Conservation (phyloP, 2,329 filamentous ascomycete species). For the Ceratocystis destructans region DNA sequence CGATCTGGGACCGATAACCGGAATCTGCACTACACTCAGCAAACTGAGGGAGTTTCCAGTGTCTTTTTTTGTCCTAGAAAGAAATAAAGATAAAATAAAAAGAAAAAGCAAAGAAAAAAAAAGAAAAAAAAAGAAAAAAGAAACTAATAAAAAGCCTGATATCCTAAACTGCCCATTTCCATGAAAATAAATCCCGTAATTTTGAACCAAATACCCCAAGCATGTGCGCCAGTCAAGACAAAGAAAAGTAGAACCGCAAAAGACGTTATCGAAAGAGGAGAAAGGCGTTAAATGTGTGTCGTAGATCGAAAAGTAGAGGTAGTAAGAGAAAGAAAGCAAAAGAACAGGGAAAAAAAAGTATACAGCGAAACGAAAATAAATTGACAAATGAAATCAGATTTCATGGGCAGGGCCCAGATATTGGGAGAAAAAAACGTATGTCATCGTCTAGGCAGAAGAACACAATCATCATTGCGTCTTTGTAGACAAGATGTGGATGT, state of each 20-base stretch:
- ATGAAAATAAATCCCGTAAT: not conserved
- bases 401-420: not conserved
- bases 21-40: not conserved
- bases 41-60: not conserved
- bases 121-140: not conserved
- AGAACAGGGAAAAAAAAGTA: slow-evolving; percentile 10
- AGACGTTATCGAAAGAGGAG: not conserved
- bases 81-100: not conserved
- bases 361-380: slow-evolving; percentile 11
- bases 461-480: not conserved
- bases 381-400: not conserved
- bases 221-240: not conserved
- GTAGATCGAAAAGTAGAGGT: slow-evolving; percentile 8
- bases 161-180: not conserved
- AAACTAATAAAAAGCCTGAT: not conserved
- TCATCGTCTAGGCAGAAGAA: not conserved
- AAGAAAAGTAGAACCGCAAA: not conserved
- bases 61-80: not conserved
- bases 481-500: not conserved
- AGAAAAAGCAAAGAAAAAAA: not conserved
- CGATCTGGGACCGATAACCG: not conserved
- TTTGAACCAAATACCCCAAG: slow-evolving; percentile 7
- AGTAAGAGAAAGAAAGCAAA: not conserved
- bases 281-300: slow-evolving; percentile 1
- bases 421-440: not conserved